Conservation (phyloP, 176 grass and related monocot genomes). For the Carex myosuroides region DNA sequence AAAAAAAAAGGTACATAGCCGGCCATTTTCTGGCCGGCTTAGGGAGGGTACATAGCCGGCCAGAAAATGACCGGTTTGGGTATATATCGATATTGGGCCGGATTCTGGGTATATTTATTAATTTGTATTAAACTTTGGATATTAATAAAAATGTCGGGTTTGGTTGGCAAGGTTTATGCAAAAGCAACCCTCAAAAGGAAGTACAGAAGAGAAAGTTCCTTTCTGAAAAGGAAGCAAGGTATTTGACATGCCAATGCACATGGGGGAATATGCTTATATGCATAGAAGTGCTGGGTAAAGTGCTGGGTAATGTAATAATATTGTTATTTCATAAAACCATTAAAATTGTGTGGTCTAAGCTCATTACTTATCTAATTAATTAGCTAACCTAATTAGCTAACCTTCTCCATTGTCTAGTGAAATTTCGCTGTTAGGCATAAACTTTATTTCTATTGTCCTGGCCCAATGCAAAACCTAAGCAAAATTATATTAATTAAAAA, state of each 20-base stretch:
- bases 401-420: background rate
- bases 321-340: background rate
- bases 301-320: too few relatives aligned
- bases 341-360: background rate
- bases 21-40: too few relatives aligned
- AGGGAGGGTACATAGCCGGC: too few relatives aligned
- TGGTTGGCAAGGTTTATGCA: slow-evolving; percentile 16
- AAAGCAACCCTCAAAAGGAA: background rate
- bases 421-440: background rate
- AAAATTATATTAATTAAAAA: too few relatives aligned
- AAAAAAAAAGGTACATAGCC: too few relatives aligned
- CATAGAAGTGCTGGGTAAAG: too few relatives aligned
- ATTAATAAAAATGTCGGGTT: too few relatives aligned
- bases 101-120: too few relatives aligned
- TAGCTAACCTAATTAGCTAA: slow-evolving; percentile 6
- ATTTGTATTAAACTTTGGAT: too few relatives aligned
- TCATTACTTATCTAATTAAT: background rate
- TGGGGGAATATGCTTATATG: slow-evolving; percentile 15
- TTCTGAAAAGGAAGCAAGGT: slow-evolving; percentile 27
- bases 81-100: too few relatives aligned
- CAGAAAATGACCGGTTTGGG: too few relatives aligned
- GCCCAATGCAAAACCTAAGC: too few relatives aligned
- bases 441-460: background rate
- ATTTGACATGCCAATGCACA: slow-evolving; percentile 13
- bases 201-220: background rate